A percentile compares a stretch with the other conserved stretches of the same genome.
Conservation (phyloP, 805 yeast genomes). For the Kodamaea sagamina region DNA sequence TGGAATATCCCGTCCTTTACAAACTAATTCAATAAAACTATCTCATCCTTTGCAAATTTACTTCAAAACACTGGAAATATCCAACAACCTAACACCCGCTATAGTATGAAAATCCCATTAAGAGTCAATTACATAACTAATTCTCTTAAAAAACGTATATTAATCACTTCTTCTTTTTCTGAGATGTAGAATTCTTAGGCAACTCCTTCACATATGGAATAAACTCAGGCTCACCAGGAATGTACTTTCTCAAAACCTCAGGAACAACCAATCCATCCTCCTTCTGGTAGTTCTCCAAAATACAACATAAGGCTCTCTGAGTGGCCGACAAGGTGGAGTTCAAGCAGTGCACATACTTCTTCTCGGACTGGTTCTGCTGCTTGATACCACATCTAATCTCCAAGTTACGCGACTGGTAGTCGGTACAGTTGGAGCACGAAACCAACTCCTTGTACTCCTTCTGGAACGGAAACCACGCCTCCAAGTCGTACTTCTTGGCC, state of each 20-base stretch:
- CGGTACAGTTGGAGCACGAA: slow-evolving; percentile 98
- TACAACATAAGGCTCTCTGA: slow-evolving; percentile 96
- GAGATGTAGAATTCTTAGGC: slow-evolving; percentile 91
- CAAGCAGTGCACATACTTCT: slow-evolving; percentile 97
- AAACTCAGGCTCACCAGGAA: slow-evolving; percentile 98
- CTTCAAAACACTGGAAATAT: no score
- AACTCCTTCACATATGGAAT: slow-evolving; percentile 86
- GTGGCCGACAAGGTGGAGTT: slow-evolving; percentile 98
- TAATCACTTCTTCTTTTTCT: slow-evolving; percentile 49
- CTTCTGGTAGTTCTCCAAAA: slow-evolving; percentile 96
- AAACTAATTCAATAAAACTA: no score
- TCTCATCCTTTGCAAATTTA: no score
- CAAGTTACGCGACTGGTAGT: slow-evolving; percentile 96
- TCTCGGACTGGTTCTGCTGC: slow-evolving; percentile 90
- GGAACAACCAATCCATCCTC: slow-evolving; percentile 94
- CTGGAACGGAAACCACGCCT: slow-evolving; percentile 99
- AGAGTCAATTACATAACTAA: no score
- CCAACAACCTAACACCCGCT: no score
- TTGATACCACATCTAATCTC: slow-evolving; percentile 99
- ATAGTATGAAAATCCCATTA: no score
- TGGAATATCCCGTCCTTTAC: no score
- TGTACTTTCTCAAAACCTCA: slow-evolving; percentile 91
- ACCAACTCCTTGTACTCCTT: slow-evolving; percentile 97
- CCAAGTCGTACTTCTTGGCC: slow-evolving; percentile 97
- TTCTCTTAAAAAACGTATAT: no score